Percentiles rank a stretch among this genome's conserved stretches.
Conservation (phyloP, 139 green algal species). For the Tetradesmus lagerheimii region DNA sequence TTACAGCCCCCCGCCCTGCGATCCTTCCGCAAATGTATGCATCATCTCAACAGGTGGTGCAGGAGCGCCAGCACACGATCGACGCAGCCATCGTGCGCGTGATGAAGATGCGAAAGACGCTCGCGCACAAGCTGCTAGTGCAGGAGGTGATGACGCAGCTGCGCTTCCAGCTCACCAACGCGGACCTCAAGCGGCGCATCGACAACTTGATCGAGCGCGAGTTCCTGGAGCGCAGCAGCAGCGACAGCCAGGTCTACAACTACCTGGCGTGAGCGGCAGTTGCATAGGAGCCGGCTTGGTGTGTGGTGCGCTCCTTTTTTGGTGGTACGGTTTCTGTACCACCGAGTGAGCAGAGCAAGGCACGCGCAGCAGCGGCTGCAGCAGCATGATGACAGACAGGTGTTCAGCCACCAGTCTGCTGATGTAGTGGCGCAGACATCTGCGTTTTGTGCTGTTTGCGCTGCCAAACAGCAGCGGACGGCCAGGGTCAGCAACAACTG, state of each 20-base stretch:
- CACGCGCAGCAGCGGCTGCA: no score
- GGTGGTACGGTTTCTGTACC: no score
- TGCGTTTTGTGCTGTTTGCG: no score
- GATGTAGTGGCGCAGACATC: no score
- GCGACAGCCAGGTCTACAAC: constrained; percentile 83
- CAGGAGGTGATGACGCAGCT: constrained; percentile 94
- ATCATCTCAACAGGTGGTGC: constrained; percentile 74
- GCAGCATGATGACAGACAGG: no score
- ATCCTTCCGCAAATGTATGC: background rate
- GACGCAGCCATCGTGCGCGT: constrained; percentile 98
- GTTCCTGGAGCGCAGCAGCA: constrained; percentile 93
- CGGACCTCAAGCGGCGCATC: constrained; percentile 98
- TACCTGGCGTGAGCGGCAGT: constrained; percentile 83
- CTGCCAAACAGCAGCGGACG: no score
- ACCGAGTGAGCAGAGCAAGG: no score
- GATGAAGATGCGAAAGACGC: constrained; percentile 98
- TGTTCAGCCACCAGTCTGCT: no score
- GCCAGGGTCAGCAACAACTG: no score
- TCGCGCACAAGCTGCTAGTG: constrained; percentile 96
- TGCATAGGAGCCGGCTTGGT: no score
- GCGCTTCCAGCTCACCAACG: constrained; percentile 91
- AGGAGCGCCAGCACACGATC: constrained; percentile 95
- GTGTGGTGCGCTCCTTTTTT: no score
- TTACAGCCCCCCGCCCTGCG: no score
- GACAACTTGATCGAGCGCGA: constrained; percentile 98